Percentiles rank a stretch among this genome's conserved stretches.
These are phyloP conservation scores for Mikania micrantha DNA, from an alignment of 129 eudicot species.

Conservation along the genomic window DNA sequence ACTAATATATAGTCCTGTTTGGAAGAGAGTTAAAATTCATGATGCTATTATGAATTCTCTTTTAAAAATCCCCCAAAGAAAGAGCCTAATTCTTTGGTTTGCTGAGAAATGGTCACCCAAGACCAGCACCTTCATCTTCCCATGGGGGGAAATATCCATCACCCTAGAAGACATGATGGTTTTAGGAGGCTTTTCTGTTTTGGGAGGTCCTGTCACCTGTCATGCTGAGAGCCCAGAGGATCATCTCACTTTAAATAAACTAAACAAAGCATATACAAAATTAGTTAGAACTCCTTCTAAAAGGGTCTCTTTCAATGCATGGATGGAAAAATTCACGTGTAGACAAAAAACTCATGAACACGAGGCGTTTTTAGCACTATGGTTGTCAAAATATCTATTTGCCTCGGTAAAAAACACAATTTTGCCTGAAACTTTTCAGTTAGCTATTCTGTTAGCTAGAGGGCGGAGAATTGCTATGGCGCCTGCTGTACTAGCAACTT, in stretches of 20 bases:
- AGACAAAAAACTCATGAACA: slow-evolving; percentile 30
- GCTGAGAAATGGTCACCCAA: slow-evolving; percentile 31
- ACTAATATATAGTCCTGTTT: background rate
- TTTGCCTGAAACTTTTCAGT: slow-evolving; percentile 3
- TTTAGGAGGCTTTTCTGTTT: slow-evolving; percentile 33
- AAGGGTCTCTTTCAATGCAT: background rate
- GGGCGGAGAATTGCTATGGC: slow-evolving; percentile 44
- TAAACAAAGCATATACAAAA: background rate
- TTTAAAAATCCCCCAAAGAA: slow-evolving; percentile 15
- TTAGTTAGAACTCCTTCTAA: background rate
- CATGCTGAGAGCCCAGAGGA: background rate
- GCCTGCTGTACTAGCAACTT: slow-evolving; percentile 48
- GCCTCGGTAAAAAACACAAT: slow-evolving; percentile 1
- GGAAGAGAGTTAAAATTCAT: slow-evolving; percentile 21
- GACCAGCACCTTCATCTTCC: slow-evolving; percentile 40
- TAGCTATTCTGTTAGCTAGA: slow-evolving; percentile 38
- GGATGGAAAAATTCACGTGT: slow-evolving; percentile 38
- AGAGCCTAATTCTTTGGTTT: slow-evolving; percentile 16
- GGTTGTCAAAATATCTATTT: slow-evolving; percentile 47
- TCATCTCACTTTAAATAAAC: background rate
- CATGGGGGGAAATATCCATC: slow-evolving; percentile 47
- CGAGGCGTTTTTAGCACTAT: slow-evolving; percentile 41
- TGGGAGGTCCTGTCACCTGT: slow-evolving; percentile 17
- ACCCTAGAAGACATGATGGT: slow-evolving; percentile 43
- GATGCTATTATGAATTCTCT: slow-evolving; percentile 28